A percentile compares a stretch with the other conserved stretches of the same genome.
These are phyloP conservation scores for Casuarina glauca DNA, from an alignment of 306 rosid species.

Conservation along the genomic window DNA sequence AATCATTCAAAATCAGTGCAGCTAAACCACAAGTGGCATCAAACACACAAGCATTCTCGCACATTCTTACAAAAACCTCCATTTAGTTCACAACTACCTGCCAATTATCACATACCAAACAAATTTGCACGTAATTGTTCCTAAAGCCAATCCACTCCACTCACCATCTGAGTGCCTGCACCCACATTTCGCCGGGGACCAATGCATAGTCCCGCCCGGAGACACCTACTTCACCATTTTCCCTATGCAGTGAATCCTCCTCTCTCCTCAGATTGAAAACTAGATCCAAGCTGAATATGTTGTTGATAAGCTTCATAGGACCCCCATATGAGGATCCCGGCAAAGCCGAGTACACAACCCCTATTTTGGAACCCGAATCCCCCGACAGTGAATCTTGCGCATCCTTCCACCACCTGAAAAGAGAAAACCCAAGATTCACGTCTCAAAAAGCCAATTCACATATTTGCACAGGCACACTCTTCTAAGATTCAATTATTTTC, in stretches of 20 bases:
- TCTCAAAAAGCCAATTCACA: slow-evolving; percentile 11
- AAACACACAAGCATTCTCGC: slow-evolving; percentile 8
- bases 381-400: slow-evolving; percentile 68
- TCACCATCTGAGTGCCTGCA: slow-evolving; percentile 95
- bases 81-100: background rate
- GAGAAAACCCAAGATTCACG: slow-evolving; percentile 24
- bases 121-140: background rate
- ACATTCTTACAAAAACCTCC: slow-evolving; percentile 25
- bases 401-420: slow-evolving; percentile 96
- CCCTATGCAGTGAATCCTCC: slow-evolving; percentile 53
- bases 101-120: slow-evolving; percentile 11
- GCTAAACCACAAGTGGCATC: slow-evolving; percentile 24
- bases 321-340: slow-evolving; percentile 68
- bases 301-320: slow-evolving; percentile 90
- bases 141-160: slow-evolving; percentile 26
- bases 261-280: slow-evolving; percentile 75
- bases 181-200: slow-evolving; percentile 96
- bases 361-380: slow-evolving; percentile 58
- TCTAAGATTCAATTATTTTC: slow-evolving; percentile 15
- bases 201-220: slow-evolving; percentile 92
- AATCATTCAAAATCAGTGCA: slow-evolving; percentile 20
- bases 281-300: slow-evolving; percentile 80
- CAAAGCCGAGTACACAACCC: slow-evolving; percentile 56
- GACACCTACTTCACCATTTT: slow-evolving; percentile 75
- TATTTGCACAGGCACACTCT: background rate